Percentiles rank a stretch among this genome's conserved stretches.
Evolutionary conservation across 345 rosid species (phyloP).

Genomic region (Orychophragmus violaceus): DNA sequence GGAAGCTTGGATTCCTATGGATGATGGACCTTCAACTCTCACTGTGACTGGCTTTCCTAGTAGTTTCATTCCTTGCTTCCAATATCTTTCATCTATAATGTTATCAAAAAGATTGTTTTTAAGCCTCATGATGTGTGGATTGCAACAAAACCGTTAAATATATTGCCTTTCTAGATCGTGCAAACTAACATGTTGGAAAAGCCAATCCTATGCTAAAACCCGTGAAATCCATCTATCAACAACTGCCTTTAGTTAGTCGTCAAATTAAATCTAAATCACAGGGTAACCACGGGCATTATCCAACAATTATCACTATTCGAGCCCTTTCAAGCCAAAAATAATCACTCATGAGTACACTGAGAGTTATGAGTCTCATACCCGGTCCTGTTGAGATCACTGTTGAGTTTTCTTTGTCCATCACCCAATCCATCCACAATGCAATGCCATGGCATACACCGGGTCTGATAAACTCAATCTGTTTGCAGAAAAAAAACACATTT

Average conservation of each 20-base stretch:
- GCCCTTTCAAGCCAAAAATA: no score
- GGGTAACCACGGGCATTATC: not conserved
- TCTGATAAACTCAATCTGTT: conserved; percentile 57
- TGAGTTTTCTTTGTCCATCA: conserved; percentile 56
- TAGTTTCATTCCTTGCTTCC: conserved; percentile 79
- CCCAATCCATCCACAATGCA: conserved; percentile 92
- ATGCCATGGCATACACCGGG: conserved; percentile 78
- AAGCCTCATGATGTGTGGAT: not conserved
- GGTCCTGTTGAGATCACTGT: conserved; percentile 64
- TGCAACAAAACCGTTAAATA: not conserved
- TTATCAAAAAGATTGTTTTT: not conserved
- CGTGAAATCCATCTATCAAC: not conserved
- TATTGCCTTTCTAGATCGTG: not conserved
- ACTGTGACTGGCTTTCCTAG: conserved; percentile 44
- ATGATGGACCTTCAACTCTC: conserved; percentile 32
- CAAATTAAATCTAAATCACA: not conserved
- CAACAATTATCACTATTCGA: not conserved
- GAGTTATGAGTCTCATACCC: conserved; percentile 34
- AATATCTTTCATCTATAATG: conserved; percentile 46
- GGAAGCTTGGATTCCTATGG: conserved; percentile 47
- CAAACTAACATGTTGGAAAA: not conserved
- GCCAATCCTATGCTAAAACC: not conserved
- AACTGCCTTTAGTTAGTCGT: not conserved
- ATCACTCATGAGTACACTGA: not conserved
- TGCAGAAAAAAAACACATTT: not conserved